phyloP scores from a whole-genome alignment of 2,329 filamentous ascomycete species.

The Lasiodiplodia citricola region DNA sequence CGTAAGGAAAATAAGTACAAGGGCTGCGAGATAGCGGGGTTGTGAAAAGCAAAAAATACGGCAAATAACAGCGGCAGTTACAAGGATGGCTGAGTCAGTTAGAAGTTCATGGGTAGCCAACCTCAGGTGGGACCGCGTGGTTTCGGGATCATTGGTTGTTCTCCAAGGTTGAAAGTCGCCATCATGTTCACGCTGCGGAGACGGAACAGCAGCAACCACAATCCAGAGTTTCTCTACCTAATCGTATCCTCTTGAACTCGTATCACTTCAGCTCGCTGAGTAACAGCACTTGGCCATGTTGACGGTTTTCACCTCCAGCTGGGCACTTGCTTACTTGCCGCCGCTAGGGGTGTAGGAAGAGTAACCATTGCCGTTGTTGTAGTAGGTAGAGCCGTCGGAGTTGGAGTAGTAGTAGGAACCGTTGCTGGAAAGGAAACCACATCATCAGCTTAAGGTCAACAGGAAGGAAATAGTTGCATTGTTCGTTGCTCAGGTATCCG shows the following conservation, averaged over 20 bases:
- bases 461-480: background rate
- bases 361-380: conserved; percentile 43
- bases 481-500: background rate
- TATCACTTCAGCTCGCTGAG: background rate
- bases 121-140: background rate
- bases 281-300: background rate
- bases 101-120: background rate
- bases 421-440: conserved; percentile 17
- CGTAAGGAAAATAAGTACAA: too few relatives aligned
- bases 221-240: background rate
- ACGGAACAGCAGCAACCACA: background rate
- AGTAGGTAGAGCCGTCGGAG: conserved; percentile 46
- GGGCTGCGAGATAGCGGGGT: too few relatives aligned
- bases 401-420: conserved; percentile 48
- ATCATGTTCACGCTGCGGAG: background rate
- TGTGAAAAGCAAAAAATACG: background rate
- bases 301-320: background rate
- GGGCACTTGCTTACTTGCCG: conserved; percentile 11
- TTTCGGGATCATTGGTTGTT: background rate
- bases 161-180: background rate
- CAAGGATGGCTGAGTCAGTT: background rate
- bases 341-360: conserved; percentile 35
- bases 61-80: background rate
- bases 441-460: background rate
- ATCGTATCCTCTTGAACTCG: background rate